Evolutionary conservation across 108 stramenopile genomes (phyloP).

Genomic region (Cyclotella choctawhatcheeana): DNA sequence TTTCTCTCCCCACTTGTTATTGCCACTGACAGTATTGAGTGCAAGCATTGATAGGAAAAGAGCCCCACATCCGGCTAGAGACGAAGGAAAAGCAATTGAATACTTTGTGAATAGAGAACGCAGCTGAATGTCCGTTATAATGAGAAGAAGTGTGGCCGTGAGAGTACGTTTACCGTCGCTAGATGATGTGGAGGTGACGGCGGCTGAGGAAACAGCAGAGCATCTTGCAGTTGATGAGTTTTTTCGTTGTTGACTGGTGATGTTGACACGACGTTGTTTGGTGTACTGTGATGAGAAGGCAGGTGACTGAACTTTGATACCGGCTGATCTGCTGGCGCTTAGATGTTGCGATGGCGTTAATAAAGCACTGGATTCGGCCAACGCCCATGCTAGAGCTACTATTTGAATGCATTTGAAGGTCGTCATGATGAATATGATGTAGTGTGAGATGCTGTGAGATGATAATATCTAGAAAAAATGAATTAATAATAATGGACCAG

Average conservation of each 20-base stretch:
- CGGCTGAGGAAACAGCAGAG: background rate
- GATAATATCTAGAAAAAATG: too few relatives aligned
- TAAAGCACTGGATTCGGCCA: background rate
- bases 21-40: slow-evolving; percentile 3
- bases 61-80: slow-evolving; percentile 48
- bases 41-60: slow-evolving; percentile 35
- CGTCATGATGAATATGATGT: too few relatives aligned
- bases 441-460: too few relatives aligned
- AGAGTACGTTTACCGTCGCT: background rate
- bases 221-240: background rate
- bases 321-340: background rate
- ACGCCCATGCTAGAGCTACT: background rate
- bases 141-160: slow-evolving; percentile 49
- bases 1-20: slow-evolving; percentile 28
- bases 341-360: background rate
- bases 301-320: background rate
- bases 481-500: too few relatives aligned
- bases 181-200: background rate
- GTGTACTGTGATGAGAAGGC: background rate
- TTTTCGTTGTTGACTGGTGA: background rate
- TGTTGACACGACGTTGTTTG: background rate
- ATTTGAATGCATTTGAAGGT: background rate
- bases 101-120: slow-evolving; percentile 52
- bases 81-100: slow-evolving; percentile 49
- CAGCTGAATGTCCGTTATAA: slow-evolving; percentile 62